Evolutionary conservation across 768 basidiomycete genomes (phyloP).

Genomic region (Infundibulicybe gibba): DNA sequence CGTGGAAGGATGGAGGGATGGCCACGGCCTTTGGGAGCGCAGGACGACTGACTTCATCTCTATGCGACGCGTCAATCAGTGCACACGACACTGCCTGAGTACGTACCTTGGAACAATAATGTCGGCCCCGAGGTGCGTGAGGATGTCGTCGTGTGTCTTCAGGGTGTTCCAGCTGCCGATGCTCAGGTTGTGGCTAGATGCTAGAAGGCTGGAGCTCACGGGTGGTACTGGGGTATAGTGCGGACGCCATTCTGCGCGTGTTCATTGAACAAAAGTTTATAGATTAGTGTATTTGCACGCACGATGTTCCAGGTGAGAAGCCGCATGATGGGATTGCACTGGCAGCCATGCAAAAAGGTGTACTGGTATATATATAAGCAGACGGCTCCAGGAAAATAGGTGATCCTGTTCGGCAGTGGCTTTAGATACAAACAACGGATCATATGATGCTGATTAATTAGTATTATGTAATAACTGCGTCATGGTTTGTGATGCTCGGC

Average conservation of each 20-base stretch:
- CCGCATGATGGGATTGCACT: too few relatives aligned
- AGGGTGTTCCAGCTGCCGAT: constrained; percentile 66
- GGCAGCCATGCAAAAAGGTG: too few relatives aligned
- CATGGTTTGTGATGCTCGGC: too few relatives aligned
- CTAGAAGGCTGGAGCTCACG: too few relatives aligned
- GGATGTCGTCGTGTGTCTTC: constrained; percentile 71
- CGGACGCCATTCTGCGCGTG: constrained; percentile 23
- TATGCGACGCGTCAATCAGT: constrained; percentile 12
- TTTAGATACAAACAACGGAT: too few relatives aligned
- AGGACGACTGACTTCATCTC: constrained; percentile 84
- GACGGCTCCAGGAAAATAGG: too few relatives aligned
- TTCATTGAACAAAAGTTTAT: too few relatives aligned
- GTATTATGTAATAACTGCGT: too few relatives aligned
- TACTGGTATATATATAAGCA: too few relatives aligned
- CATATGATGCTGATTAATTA: too few relatives aligned
- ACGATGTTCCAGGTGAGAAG: constrained; percentile 19
- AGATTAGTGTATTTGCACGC: too few relatives aligned
- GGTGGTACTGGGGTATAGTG: constrained; percentile 19
- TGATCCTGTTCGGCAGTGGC: constrained; percentile 39
- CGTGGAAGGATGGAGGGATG: constrained; percentile 73
- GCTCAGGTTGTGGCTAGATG: too few relatives aligned
- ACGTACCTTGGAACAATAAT: constrained; percentile 91
- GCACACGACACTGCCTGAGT: neutral
- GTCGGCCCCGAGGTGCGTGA: constrained; percentile 80
- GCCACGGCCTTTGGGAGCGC: constrained; percentile 68